Conservation (phyloP, 768 basidiomycete genomes). For the Phylloporus sp. region DNA sequence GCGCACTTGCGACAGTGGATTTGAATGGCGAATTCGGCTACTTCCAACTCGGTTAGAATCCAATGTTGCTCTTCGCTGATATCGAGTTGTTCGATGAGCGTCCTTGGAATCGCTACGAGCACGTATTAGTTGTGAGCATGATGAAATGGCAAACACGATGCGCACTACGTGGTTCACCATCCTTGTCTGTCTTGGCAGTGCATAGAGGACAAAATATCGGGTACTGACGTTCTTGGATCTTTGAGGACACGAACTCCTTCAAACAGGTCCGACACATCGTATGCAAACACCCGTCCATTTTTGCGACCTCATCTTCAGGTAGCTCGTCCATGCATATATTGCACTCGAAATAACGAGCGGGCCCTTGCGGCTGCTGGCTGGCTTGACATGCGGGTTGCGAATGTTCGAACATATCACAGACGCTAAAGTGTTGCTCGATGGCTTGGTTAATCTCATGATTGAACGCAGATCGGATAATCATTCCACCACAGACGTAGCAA, state of each 20-base stretch:
- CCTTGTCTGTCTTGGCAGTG: too few species aligned
- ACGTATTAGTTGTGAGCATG: background rate
- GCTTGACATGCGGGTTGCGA: too few species aligned
- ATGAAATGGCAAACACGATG: background rate
- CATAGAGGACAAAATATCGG: background rate
- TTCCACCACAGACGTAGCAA: slow-evolving; percentile 48
- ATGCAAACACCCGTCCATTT: slow-evolving; percentile 46
- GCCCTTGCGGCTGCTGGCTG: slow-evolving; percentile 14
- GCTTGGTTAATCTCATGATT: slow-evolving; percentile 28
- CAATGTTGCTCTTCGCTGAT: slow-evolving; percentile 40
- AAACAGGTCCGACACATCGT: slow-evolving; percentile 53
- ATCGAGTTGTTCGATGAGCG: slow-evolving; percentile 42
- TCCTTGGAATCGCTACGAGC: slow-evolving; percentile 36
- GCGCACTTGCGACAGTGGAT: slow-evolving; percentile 48
- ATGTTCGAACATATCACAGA: slow-evolving; percentile 37
- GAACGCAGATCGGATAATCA: slow-evolving; percentile 42
- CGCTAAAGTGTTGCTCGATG: slow-evolving; percentile 31
- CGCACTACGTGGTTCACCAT: too few species aligned
- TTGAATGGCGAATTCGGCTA: slow-evolving; percentile 40
- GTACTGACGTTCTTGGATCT: slow-evolving; percentile 31
- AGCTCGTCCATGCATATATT: slow-evolving; percentile 52
- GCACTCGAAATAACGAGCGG: slow-evolving; percentile 43
- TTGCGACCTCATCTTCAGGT: slow-evolving; percentile 39
- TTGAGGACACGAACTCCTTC: slow-evolving; percentile 37
- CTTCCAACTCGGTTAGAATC: slow-evolving; percentile 45